Base-by-base conservation (phyloP, 305 asterid species). In the Rubia peregrina region DNA sequence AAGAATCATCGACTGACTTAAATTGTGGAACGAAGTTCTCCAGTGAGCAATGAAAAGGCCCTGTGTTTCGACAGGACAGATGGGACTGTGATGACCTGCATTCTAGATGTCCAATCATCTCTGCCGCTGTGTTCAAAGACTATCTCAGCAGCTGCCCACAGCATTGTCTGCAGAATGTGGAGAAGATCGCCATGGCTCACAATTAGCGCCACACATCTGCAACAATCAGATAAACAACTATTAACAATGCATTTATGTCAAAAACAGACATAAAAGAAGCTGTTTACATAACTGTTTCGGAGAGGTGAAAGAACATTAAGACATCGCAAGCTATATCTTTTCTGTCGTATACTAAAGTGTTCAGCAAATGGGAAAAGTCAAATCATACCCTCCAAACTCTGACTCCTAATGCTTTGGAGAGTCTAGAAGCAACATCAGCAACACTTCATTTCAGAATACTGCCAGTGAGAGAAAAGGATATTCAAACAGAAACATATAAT, bases 131-230 rank as follows among this genome's bases (percentile, higher is more conserved):
- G 22, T 69, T 49, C 79, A 42, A 51, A 40, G 6, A 2, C 76
- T 48, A 71, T 74, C 70, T 76, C 73, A 78, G 68, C 78, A 41
- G 83, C 87, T 43, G 92, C 92, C 77, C 76, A 78, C 44, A 87
- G 61, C 61, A 84, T 75, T 61, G 96, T 86, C 89, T 94, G 99
- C 77, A 94, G 79, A 74, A 94, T 94, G 85, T 94, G 99, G 76
- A 94, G 92, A 7, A 97, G 97, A 81, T 94, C 97, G 5, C 97
- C 99, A 73, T 91, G 97, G 82, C 96, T 85, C 68, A 91, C 96
- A 16, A 93, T 73, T 85, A 93, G 77, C 73, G 91, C 86, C 1
- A 85, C 76, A 73, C 98, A 89, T 65, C 98, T 93, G 76, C 82
- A 77, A 74, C 82, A 77, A 70, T 73, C 61, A 68, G 40, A 70